A percentile compares a stretch with the other conserved stretches of the same genome.
Conservation (phyloP, 2,329 filamentous ascomycete genomes). For the Drechslera avenae region DNA sequence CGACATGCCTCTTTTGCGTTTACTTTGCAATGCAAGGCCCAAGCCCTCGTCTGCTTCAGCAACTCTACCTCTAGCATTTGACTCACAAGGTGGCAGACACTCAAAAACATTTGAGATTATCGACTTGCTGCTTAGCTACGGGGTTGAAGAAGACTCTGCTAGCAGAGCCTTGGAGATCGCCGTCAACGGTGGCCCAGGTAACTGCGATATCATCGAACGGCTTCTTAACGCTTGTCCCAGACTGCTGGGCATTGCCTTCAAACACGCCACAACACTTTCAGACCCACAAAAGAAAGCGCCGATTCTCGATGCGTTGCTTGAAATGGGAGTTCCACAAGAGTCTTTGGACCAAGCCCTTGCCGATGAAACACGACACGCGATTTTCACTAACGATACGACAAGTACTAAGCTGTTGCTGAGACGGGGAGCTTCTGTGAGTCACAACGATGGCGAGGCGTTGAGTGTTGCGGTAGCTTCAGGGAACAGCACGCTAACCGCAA, state of each 20-base stretch:
- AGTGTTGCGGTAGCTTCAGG: conserved; percentile 60
- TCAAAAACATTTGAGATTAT: conserved; percentile 31
- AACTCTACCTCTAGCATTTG: conserved; percentile 39
- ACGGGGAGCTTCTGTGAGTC: conserved; percentile 52
- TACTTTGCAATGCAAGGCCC: conserved; percentile 33
- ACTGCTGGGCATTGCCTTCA: conserved; percentile 35
- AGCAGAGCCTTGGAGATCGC: conserved; percentile 32
- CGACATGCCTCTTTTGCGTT: conserved; percentile 33
- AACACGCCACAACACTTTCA: conserved; percentile 29
- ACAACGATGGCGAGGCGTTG: conserved; percentile 60
- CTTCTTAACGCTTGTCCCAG: conserved; percentile 31
- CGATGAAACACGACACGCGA: conserved; percentile 29
- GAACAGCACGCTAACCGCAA: conserved; percentile 56
- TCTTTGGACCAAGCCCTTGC: conserved; percentile 36
- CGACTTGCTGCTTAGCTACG: conserved; percentile 33
- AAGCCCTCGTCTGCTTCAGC: conserved; percentile 27
- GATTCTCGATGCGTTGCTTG: conserved; percentile 33
- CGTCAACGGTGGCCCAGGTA: conserved; percentile 35
- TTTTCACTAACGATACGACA: conserved; percentile 28
- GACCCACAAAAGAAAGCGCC: conserved; percentile 31
- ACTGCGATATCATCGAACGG: conserved; percentile 40
- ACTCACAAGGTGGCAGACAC: conserved; percentile 29
- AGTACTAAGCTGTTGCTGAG: conserved; percentile 37
- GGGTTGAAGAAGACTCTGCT: conserved; percentile 30
- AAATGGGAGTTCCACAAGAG: conserved; percentile 36